These are phyloP conservation scores for Takashimella koratensis DNA, from an alignment of 1,284 basidiomycete genomes.

Conservation along the genomic window DNA sequence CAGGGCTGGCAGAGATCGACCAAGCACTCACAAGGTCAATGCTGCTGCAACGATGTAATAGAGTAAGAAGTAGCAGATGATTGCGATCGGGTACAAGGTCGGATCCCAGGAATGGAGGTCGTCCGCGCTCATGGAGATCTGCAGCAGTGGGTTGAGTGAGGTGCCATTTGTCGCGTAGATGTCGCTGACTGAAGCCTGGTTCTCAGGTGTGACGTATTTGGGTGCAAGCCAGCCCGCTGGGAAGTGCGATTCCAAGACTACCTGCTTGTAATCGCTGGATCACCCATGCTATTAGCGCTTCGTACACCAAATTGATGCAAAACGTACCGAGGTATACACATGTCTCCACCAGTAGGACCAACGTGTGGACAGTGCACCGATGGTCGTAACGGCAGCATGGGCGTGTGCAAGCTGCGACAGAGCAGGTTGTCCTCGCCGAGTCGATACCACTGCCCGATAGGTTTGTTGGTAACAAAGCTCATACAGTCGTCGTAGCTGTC, in stretches of 20 bases:
- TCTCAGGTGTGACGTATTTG: constrained; percentile 26
- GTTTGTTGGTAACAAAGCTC: background rate
- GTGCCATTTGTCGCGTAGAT: constrained; percentile 14
- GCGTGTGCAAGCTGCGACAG: constrained; percentile 1
- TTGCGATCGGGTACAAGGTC: constrained; percentile 22
- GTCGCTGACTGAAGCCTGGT: constrained; percentile 12
- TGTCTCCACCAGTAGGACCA: constrained; percentile 1
- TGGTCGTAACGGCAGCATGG: constrained; percentile 1
- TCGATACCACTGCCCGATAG: background rate
- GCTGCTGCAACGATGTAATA: constrained; percentile 17
- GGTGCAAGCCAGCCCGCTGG: constrained; percentile 7
- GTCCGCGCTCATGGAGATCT: constrained; percentile 14
- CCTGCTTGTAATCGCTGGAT: background rate
- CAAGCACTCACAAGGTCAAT: constrained; percentile 9
- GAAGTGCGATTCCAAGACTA: constrained; percentile 1
- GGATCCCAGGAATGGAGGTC: constrained; percentile 27
- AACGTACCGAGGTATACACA: constrained; percentile 1
- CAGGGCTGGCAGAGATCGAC: no score
- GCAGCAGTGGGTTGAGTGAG: constrained; percentile 18
- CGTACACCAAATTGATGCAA: no score
- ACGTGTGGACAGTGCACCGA: constrained; percentile 3
- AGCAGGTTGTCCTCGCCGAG: background rate
- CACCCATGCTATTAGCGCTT: no score
- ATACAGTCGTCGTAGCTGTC: background rate
- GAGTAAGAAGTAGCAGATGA: constrained; percentile 23